Evolutionary conservation across 2,329 filamentous ascomycete species (phyloP).

Genomic region (Claviceps capensis): DNA sequence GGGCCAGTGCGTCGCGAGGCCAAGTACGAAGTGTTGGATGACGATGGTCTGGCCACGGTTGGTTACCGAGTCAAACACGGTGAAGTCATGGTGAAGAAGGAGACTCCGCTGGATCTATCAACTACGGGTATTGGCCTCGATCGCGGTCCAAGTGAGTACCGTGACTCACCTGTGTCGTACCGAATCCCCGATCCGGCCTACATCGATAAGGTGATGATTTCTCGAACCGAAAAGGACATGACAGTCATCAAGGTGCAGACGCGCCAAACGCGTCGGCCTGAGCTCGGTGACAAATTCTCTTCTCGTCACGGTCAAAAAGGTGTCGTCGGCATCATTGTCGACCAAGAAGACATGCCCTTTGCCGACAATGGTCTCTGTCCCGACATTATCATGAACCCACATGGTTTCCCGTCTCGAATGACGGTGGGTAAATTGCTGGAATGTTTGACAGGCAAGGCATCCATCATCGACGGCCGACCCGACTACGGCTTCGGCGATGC

Average conservation of each 20-base stretch:
- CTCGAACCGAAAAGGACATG: slow-evolving; percentile 73
- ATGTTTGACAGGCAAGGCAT: slow-evolving; percentile 86
- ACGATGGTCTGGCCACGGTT: slow-evolving; percentile 80
- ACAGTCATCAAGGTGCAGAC: slow-evolving; percentile 89
- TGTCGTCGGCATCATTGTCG: slow-evolving; percentile 90
- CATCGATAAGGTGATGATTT: slow-evolving; percentile 93
- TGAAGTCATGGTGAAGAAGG: slow-evolving; percentile 84
- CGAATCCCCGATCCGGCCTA: slow-evolving; percentile 74
- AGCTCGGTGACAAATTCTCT: slow-evolving; percentile 96
- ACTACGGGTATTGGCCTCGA: slow-evolving; percentile 59
- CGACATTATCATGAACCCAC: slow-evolving; percentile 99
- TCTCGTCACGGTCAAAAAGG: slow-evolving; percentile 97
- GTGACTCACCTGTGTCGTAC: slow-evolving; percentile 61
- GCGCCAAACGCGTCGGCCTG: slow-evolving; percentile 85
- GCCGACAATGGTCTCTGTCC: slow-evolving; percentile 81
- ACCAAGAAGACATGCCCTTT: slow-evolving; percentile 96
- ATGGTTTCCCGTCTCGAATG: slow-evolving; percentile 99
- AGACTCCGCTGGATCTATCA: slow-evolving; percentile 65
- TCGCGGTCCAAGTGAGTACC: slow-evolving; percentile 47
- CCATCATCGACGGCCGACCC: slow-evolving; percentile 68
- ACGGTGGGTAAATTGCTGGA: slow-evolving; percentile 97
- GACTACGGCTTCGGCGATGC: slow-evolving; percentile 75
- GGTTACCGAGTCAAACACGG: slow-evolving; percentile 65
- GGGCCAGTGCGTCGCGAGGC: slow-evolving; percentile 47
- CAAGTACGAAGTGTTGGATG: slow-evolving; percentile 61